Evolutionary conservation across 768 basidiomycete genomes (phyloP).

Genomic region (Artomyces pyxidatus): DNA sequence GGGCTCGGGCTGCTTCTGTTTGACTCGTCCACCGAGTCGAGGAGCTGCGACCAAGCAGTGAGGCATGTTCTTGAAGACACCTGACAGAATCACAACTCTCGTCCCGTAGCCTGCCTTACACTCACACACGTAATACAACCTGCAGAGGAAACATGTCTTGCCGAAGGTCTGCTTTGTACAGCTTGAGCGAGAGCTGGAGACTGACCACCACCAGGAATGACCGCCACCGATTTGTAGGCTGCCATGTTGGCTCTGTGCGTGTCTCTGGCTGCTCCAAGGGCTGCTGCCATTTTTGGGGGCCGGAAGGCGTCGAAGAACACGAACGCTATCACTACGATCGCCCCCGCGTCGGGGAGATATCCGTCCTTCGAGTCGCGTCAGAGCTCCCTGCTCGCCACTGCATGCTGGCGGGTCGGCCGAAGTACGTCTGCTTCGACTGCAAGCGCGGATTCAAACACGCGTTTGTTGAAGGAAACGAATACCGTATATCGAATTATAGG

Average conservation of each 20-base stretch:
- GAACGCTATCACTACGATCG: conserved; percentile 1
- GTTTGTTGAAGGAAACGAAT: conserved; percentile 1
- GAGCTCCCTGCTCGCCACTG: not conserved
- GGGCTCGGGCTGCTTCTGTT: too few relatives aligned
- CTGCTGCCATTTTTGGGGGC: not conserved
- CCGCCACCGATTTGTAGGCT: conserved; percentile 1
- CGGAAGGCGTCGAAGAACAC: not conserved
- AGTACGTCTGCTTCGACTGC: conserved; percentile 4
- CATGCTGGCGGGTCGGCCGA: not conserved
- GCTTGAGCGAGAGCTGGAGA: too few relatives aligned
- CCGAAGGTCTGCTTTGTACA: not conserved
- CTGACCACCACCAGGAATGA: conserved; percentile 2
- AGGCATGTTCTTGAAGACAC: too few relatives aligned
- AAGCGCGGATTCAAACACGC: not conserved
- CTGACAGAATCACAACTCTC: too few relatives aligned
- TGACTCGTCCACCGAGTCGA: too few relatives aligned
- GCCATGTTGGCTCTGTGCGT: conserved; percentile 1
- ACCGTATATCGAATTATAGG: not conserved
- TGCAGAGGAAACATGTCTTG: too few relatives aligned
- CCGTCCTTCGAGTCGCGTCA: not conserved
- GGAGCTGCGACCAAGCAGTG: too few relatives aligned
- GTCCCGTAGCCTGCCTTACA: too few relatives aligned
- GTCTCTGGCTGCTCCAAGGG: conserved; percentile 1
- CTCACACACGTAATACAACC: too few relatives aligned
- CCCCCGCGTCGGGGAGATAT: not conserved